phyloP scores from a whole-genome alignment of 768 basidiomycete species.

The Lentinula sp. region DNA sequence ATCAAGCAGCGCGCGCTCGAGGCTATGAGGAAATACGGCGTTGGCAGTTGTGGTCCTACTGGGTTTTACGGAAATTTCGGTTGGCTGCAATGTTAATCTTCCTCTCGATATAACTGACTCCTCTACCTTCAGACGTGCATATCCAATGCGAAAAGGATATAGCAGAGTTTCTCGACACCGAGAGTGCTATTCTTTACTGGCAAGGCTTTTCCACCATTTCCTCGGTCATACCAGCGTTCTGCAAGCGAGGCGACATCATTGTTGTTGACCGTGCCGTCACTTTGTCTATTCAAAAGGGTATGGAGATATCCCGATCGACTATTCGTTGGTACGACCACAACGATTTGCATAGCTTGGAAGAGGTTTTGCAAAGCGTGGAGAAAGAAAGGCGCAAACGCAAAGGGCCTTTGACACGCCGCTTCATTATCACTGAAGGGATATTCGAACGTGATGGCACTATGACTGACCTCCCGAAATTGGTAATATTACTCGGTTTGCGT shows the following conservation, averaged over 20 bases:
- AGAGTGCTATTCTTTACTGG: slow-evolving; percentile 87
- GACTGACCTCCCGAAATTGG: slow-evolving; percentile 87
- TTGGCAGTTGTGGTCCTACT: slow-evolving; percentile 93
- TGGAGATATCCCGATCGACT: slow-evolving; percentile 87
- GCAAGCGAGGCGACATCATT: slow-evolving; percentile 95
- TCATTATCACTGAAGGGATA: slow-evolving; percentile 96
- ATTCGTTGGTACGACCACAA: slow-evolving; percentile 97
- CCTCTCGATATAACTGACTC: slow-evolving; percentile 4
- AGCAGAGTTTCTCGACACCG: slow-evolving; percentile 85
- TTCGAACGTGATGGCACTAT: slow-evolving; percentile 94
- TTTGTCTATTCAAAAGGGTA: slow-evolving; percentile 93
- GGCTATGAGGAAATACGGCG: slow-evolving; percentile 80
- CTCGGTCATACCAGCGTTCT: slow-evolving; percentile 95
- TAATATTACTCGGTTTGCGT: slow-evolving; percentile 29
- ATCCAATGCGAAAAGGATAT: slow-evolving; percentile 84
- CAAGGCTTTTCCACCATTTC: slow-evolving; percentile 90
- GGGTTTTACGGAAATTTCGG: slow-evolving; percentile 97
- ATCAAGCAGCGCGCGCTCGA: slow-evolving; percentile 85
- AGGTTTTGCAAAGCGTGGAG: slow-evolving; percentile 75
- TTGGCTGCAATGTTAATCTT: slow-evolving; percentile 28
- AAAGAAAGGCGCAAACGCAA: slow-evolving; percentile 86
- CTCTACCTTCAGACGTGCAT: slow-evolving; percentile 73
- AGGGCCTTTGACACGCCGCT: slow-evolving; percentile 77
- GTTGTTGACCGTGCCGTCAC: slow-evolving; percentile 97
- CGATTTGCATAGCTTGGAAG: slow-evolving; percentile 85